Conservation (phyloP, 1,139 yeast species). For the Magnusiomyces ingens region DNA sequence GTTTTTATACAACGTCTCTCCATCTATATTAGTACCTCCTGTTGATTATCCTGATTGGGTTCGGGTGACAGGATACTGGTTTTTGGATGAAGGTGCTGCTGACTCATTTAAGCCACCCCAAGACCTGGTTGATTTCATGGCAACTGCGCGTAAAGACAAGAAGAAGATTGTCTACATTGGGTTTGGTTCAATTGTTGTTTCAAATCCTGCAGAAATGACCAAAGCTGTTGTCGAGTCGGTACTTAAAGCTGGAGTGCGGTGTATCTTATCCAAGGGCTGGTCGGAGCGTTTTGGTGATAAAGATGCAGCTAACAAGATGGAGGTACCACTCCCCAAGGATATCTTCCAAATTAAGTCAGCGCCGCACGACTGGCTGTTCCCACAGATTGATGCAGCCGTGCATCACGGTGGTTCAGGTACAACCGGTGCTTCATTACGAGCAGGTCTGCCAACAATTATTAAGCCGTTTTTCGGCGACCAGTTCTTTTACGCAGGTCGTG, state of each 20-base stretch:
- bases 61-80: conserved; percentile 94
- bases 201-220: conserved; percentile 72
- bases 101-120: conserved; percentile 55
- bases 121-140: conserved; percentile 53
- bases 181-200: conserved; percentile 90
- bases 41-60: conserved; percentile 94
- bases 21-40: conserved; percentile 82
- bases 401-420: conserved; percentile 99
- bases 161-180: conserved; percentile 86
- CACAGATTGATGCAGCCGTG: conserved; percentile 84
- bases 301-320: conserved; percentile 37
- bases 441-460: conserved; percentile 82
- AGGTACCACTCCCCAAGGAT: conserved; percentile 58
- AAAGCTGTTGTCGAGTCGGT: conserved; percentile 75
- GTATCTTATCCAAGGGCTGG: conserved; percentile 93
- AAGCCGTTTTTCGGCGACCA: conserved; percentile 98
- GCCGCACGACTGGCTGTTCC: conserved; percentile 94
- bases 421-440: conserved; percentile 82
- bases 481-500: conserved; percentile 78
- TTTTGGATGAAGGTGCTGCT: conserved; percentile 58
- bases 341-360: conserved; percentile 63
- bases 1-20: conserved; percentile 82
- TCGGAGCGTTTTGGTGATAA: conserved; percentile 54
- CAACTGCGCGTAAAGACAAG: conserved; percentile 50
- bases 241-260: conserved; percentile 67